Evolutionary conservation across 2,329 filamentous ascomycete genomes (phyloP).

Genomic region (Aspergillus fischeri): DNA sequence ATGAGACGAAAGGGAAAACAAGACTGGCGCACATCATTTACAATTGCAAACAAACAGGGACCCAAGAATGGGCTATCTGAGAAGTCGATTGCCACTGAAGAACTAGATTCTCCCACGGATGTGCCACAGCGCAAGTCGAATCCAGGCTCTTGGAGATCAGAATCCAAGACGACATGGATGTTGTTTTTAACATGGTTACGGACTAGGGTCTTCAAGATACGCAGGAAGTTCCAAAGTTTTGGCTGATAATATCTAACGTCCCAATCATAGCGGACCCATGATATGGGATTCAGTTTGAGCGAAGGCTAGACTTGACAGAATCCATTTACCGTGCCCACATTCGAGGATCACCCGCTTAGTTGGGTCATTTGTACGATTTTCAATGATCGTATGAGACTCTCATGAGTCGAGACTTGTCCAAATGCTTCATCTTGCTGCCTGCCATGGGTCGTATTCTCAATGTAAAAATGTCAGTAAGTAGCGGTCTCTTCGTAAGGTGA

Average conservation of each 20-base stretch:
- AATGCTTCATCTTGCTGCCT: background rate
- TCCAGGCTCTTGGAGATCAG: constrained; percentile 27
- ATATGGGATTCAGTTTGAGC: background rate
- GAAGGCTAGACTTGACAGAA: background rate
- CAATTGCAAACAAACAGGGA: constrained; percentile 9
- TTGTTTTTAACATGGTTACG: constrained; percentile 55
- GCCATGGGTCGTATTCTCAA: background rate
- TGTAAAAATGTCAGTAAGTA: background rate
- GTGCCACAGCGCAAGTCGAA: constrained; percentile 8
- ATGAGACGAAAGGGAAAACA: constrained; percentile 42
- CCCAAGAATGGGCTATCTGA: constrained; percentile 19
- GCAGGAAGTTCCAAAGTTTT: constrained; percentile 31
- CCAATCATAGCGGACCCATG: background rate
- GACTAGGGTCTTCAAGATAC: constrained; percentile 52
- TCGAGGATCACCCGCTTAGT: background rate
- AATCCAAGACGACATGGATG: constrained; percentile 45
- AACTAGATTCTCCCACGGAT: constrained; percentile 1
- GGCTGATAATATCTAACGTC: constrained; percentile 12
- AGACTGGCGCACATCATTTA: constrained; percentile 21
- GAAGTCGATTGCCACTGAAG: constrained; percentile 10
- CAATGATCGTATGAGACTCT: background rate
- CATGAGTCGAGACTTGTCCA: background rate
- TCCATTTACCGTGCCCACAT: background rate
- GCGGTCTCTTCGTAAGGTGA: no score
- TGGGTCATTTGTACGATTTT: background rate